phyloP scores from a whole-genome alignment of 192 early-diverging fungal species.

The Blastocladiella britannica region DNA sequence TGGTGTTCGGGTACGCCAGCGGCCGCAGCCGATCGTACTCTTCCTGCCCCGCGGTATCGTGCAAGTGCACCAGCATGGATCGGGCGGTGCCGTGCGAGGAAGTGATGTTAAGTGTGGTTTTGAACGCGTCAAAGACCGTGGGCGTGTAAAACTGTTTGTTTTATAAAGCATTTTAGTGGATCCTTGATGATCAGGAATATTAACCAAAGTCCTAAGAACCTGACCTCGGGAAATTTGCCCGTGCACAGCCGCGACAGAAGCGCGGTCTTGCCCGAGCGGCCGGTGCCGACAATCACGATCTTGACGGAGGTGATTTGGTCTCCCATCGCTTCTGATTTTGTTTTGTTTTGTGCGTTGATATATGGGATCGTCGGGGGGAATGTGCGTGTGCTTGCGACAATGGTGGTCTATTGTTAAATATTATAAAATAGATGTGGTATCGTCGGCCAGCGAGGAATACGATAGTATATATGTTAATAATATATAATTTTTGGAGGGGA shows the following conservation, averaged over 20 bases:
- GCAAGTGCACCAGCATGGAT: slow-evolving; percentile 2
- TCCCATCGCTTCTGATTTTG: too few species aligned
- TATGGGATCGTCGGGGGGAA: too few species aligned
- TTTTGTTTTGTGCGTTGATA: too few species aligned
- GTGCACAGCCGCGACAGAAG: slow-evolving; percentile 8
- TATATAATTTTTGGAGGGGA: too few species aligned
- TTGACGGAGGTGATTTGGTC: too few species aligned
- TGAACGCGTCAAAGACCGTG: slow-evolving; percentile 4
- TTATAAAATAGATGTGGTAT: too few species aligned
- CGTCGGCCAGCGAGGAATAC: too few species aligned
- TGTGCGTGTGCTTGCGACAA: too few species aligned
- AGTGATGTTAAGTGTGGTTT: not conserved
- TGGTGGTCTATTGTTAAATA: too few species aligned
- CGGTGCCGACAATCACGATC: slow-evolving; percentile 17
- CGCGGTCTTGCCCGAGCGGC: slow-evolving; percentile 12
- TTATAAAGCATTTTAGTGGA: not conserved
- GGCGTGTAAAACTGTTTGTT: slow-evolving; percentile 1
- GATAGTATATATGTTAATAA: too few species aligned
- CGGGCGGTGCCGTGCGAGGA: not conserved
- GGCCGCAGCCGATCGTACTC: slow-evolving; percentile 8
- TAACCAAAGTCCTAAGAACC: not conserved
- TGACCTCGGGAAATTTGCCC: slow-evolving; percentile 9
- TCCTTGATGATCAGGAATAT: not conserved
- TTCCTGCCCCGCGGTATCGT: slow-evolving; percentile 9
- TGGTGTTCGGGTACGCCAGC: slow-evolving; percentile 1